A percentile compares a stretch with the other conserved stretches of the same genome.
Conservation (phyloP, 371 early-diverging fungal genomes). For the Zychaea mexicana region DNA sequence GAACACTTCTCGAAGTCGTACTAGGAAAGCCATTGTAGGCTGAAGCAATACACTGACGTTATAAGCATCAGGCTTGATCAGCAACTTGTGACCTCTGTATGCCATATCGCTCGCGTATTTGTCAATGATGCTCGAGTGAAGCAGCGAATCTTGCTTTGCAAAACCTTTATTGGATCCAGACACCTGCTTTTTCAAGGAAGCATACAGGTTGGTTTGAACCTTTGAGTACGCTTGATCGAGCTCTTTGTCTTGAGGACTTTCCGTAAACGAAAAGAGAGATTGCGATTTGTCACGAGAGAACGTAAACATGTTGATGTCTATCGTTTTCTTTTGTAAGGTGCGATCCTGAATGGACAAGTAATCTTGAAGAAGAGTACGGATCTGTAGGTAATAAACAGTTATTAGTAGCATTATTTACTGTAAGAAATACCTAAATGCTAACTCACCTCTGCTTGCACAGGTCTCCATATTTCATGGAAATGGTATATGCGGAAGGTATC, state of each 20-base stretch:
- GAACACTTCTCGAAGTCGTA: constrained; percentile 57
- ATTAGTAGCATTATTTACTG: not conserved
- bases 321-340: constrained; percentile 50
- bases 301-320: constrained; percentile 29
- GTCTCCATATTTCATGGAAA: constrained; percentile 68
- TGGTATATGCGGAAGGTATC: constrained; percentile 41
- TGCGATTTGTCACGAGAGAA: constrained; percentile 32
- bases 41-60: constrained; percentile 73
- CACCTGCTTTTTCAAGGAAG: constrained; percentile 34
- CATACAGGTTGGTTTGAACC: constrained; percentile 31
- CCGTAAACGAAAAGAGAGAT: constrained; percentile 51
- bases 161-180: constrained; percentile 26
- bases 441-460: constrained; percentile 69
- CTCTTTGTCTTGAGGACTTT: constrained; percentile 24
- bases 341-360: constrained; percentile 67
- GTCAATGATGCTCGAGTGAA: constrained; percentile 60
- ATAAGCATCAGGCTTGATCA: constrained; percentile 70
- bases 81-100: constrained; percentile 67
- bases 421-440: not conserved
- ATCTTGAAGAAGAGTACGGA: constrained; percentile 71
- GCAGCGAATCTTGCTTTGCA: constrained; percentile 10
- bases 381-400: constrained; percentile 27
- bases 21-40: constrained; percentile 68
- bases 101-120: constrained; percentile 66
- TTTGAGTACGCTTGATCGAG: constrained; percentile 43